Evolutionary conservation across 768 basidiomycete species (phyloP).

Genomic region (Mycena maculata): DNA sequence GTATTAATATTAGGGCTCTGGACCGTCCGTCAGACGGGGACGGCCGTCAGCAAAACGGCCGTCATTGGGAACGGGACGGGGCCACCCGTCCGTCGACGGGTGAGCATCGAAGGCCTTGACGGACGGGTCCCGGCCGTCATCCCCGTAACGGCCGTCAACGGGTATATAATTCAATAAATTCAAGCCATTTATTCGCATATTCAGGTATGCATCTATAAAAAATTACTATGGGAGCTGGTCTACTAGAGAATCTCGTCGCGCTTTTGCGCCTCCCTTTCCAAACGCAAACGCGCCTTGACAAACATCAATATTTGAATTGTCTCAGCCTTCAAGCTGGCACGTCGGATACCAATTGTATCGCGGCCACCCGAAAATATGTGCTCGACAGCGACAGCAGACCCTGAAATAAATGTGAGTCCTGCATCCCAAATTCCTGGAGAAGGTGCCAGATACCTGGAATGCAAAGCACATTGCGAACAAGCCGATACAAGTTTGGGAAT

Average conservation of each 20-base stretch:
- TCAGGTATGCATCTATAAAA: too few species aligned
- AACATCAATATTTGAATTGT: slow-evolving; percentile 27
- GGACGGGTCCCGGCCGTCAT: neutral
- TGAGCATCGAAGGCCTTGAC: neutral
- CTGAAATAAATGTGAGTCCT: slow-evolving; percentile 1
- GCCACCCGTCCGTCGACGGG: neutral
- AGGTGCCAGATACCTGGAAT: neutral
- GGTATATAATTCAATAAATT: neutral
- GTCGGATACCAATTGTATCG: slow-evolving; percentile 28
- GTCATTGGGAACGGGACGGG: neutral
- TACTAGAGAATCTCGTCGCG: too few species aligned
- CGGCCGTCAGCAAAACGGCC: too few species aligned
- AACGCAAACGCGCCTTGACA: slow-evolving; percentile 23
- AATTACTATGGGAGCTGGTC: too few species aligned
- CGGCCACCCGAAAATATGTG: neutral
- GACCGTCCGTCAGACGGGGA: neutral
- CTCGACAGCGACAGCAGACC: slow-evolving; percentile 30
- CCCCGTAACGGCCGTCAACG: neutral
- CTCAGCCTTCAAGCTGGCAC: slow-evolving; percentile 28
- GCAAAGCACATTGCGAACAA: neutral
- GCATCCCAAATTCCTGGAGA: neutral
- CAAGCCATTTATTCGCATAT: too few species aligned
- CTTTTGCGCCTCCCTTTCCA: neutral
- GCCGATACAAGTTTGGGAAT: neutral
- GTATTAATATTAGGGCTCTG: too few species aligned